Percentiles rank a stretch among this genome's conserved stretches.
Conservation (phyloP, 768 basidiomycete species). For the Sutorius australiensis region DNA sequence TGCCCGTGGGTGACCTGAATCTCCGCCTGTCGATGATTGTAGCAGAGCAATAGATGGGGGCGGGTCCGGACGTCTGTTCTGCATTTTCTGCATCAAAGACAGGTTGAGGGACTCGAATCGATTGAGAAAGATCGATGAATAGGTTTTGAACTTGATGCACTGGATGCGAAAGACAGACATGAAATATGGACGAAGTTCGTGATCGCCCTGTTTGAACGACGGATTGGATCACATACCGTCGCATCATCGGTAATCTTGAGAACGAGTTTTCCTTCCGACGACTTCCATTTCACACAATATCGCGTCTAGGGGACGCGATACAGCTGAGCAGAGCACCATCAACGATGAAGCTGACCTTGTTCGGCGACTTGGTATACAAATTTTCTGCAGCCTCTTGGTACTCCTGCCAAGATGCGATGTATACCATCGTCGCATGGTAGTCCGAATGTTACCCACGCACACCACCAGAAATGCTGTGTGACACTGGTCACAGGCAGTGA, state of each 20-base stretch:
- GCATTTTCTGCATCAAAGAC: constrained; percentile 83
- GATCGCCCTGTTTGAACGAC: neutral
- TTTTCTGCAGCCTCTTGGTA: constrained; percentile 87
- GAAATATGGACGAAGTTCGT: neutral
- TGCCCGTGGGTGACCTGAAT: constrained; percentile 29
- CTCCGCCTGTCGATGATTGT: constrained; percentile 18
- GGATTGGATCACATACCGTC: constrained; percentile 54
- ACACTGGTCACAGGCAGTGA: constrained; percentile 16
- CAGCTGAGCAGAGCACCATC: neutral
- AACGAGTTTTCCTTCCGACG: constrained; percentile 80
- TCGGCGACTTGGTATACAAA: constrained; percentile 77
- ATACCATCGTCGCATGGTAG: constrained; percentile 63
- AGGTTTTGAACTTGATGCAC: constrained; percentile 97
- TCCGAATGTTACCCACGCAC: neutral
- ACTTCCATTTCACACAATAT: constrained; percentile 90
- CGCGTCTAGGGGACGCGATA: constrained; percentile 54
- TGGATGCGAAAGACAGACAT: constrained; percentile 29
- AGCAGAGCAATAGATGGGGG: constrained; percentile 18
- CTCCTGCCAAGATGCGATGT: constrained; percentile 87
- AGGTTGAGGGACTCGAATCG: constrained; percentile 92
- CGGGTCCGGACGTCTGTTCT: constrained; percentile 49
- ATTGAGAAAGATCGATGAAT: constrained; percentile 92
- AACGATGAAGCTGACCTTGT: constrained; percentile 48
- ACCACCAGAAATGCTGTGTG: constrained; percentile 2
- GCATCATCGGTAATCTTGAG: constrained; percentile 92